Conservation (phyloP, 2,329 filamentous ascomycete species). For the Calonectria henricotiae region DNA sequence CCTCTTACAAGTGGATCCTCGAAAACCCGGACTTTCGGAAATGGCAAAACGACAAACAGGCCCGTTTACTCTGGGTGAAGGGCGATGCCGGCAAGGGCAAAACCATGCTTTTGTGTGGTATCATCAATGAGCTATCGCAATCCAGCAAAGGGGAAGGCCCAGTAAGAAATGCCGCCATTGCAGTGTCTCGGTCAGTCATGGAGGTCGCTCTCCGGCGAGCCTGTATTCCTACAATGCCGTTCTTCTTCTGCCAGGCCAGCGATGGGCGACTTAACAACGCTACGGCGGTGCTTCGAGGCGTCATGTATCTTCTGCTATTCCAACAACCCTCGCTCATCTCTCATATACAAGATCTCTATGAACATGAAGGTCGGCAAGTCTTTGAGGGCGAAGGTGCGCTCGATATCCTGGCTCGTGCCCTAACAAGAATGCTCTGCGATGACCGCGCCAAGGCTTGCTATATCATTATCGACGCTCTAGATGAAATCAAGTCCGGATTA, state of each 20-base stretch:
- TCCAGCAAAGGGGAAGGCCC: not conserved
- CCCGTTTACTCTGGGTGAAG: conserved; percentile 17
- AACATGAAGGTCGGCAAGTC: not conserved
- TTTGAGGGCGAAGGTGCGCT: not conserved
- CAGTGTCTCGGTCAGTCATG: not conserved
- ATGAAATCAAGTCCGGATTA: conserved; percentile 59
- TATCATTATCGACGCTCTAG: conserved; percentile 65
- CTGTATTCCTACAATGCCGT: not conserved
- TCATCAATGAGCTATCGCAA: conserved; percentile 14
- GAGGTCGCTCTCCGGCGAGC: not conserved
- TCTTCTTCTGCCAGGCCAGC: conserved; percentile 8
- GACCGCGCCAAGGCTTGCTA: not conserved
- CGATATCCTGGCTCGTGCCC: not conserved
- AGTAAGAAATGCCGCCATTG: not conserved
- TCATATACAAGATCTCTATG: not conserved
- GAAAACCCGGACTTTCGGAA: conserved; percentile 4
- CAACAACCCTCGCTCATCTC: conserved; percentile 9
- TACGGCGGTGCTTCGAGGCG: not conserved
- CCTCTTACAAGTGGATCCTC: conserved; percentile 1
- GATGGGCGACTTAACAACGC: not conserved
- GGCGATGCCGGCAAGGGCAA: conserved; percentile 14
- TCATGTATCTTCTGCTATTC: conserved; percentile 2
- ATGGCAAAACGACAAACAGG: not conserved
- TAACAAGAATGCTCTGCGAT: conserved; percentile 1
- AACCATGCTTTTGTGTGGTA: conserved; percentile 17